Conservation (phyloP, 805 yeast species). For the Lachancea sp. region DNA sequence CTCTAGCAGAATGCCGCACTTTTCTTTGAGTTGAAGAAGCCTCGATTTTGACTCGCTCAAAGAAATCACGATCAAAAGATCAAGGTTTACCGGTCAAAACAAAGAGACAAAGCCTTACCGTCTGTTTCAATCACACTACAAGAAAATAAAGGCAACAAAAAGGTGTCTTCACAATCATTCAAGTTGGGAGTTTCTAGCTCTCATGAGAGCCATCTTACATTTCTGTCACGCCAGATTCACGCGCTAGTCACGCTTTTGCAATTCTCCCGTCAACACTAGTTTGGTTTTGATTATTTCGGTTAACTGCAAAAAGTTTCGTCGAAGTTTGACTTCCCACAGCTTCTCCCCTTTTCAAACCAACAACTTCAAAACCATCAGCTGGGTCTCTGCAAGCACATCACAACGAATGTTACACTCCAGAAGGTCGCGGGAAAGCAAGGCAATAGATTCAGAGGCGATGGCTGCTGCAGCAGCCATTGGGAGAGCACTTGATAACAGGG, state of each 20-base stretch:
- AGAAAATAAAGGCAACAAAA: too few relatives aligned
- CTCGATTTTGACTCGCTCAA: too few relatives aligned
- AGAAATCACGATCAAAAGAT: too few relatives aligned
- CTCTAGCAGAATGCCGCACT: too few relatives aligned
- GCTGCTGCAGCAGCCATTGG: constrained; percentile 61
- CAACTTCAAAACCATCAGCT: not conserved
- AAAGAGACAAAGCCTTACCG: not conserved
- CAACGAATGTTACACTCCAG: constrained; percentile 11
- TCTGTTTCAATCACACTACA: too few relatives aligned
- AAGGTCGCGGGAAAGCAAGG: constrained; percentile 10
- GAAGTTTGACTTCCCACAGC: not conserved
- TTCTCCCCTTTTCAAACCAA: not conserved
- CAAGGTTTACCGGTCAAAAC: too few relatives aligned
- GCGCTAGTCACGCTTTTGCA: not conserved
- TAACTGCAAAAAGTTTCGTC: constrained; percentile 2
- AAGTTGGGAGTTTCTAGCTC: too few relatives aligned
- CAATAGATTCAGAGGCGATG: constrained; percentile 42
- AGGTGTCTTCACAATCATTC: too few relatives aligned
- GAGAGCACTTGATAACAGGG: constrained; percentile 34
- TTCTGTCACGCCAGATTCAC: not conserved
- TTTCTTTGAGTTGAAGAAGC: too few relatives aligned
- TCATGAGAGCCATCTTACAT: too few relatives aligned
- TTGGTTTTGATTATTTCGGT: not conserved
- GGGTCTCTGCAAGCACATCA: not conserved
- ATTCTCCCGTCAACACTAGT: not conserved